A percentile compares a stretch with the other conserved stretches of the same genome.
These are phyloP conservation scores for Gillenia trifoliata DNA, from an alignment of 306 rosid genomes.

Conservation along the genomic window DNA sequence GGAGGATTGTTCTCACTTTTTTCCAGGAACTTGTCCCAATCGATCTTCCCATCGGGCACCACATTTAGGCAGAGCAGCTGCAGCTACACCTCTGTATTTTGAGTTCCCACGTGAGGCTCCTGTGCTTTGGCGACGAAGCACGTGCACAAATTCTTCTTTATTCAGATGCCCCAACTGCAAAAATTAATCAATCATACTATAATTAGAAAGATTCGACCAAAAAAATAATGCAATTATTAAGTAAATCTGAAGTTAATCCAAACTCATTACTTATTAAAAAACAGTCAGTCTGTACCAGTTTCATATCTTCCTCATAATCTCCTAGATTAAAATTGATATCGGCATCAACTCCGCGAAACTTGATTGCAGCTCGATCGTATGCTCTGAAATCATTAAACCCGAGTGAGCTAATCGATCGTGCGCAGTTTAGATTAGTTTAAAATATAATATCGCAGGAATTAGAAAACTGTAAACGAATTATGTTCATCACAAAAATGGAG, in stretches of 20 bases:
- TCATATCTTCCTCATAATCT: constrained; percentile 50
- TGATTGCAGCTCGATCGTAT: constrained; percentile 57
- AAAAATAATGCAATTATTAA: not conserved
- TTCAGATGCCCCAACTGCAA: constrained; percentile 30
- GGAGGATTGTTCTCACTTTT: constrained; percentile 27
- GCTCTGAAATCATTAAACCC: constrained; percentile 28
- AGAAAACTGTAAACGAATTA: not conserved
- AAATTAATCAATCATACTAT: not conserved
- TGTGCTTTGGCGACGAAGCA: constrained; percentile 38
- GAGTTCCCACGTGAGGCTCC: constrained; percentile 46
- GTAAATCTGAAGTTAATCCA: not conserved
- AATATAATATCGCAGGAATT: too few species aligned
- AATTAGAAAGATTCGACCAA: not conserved
- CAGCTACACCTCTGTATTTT: constrained; percentile 28
- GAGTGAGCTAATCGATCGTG: not conserved
- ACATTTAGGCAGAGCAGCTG: constrained; percentile 20
- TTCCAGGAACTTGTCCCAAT: constrained; percentile 27
- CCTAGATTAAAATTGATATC: constrained; percentile 41
- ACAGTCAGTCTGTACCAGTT: constrained; percentile 23
- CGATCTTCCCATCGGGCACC: constrained; percentile 37
- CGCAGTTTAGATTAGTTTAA: not conserved
- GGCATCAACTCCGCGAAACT: constrained; percentile 54
- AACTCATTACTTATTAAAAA: not conserved
- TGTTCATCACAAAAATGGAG: not conserved
- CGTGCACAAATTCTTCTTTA: constrained; percentile 45